phyloP scores from a whole-genome alignment of 805 yeast genomes.

The Cyberlindnera xylosilytica region DNA sequence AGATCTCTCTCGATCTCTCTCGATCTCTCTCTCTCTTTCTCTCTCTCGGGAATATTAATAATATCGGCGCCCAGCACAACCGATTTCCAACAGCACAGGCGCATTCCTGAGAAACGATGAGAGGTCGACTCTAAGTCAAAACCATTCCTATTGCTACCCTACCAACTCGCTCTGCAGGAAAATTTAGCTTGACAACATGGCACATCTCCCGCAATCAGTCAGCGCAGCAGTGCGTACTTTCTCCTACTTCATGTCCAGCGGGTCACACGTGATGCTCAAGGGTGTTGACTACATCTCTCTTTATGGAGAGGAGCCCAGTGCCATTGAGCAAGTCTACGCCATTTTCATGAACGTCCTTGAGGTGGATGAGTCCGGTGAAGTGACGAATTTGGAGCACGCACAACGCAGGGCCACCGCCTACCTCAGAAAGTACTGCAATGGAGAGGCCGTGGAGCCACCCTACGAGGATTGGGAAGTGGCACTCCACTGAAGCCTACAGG shows the following conservation, averaged over 20 bases:
- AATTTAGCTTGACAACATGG: no score
- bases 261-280: constrained; percentile 3
- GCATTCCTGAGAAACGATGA: no score
- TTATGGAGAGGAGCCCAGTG: constrained; percentile 9
- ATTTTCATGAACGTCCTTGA: constrained; percentile 8
- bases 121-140: no score
- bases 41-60: no score
- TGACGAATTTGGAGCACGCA: constrained; percentile 3
- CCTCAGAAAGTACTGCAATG: constrained; percentile 3
- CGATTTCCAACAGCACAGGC: no score
- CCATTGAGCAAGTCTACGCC: constrained; percentile 8
- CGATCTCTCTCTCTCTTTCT: no score
- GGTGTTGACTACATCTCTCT: constrained; percentile 4
- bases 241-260: constrained; percentile 7
- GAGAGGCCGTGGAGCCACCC: neutral
- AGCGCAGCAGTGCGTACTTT: constrained; percentile 6
- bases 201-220: neutral
- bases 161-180: no score
- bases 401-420: constrained; percentile 8
- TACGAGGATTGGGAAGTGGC: constrained; percentile 7
- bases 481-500: neutral
- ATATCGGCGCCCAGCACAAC: no score
- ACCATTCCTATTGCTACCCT: no score
- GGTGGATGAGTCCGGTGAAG: neutral
- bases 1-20: no score